Evolutionary conservation across 257 asterid genomes (phyloP).

Genomic region (Nicotiana sylvestris): DNA sequence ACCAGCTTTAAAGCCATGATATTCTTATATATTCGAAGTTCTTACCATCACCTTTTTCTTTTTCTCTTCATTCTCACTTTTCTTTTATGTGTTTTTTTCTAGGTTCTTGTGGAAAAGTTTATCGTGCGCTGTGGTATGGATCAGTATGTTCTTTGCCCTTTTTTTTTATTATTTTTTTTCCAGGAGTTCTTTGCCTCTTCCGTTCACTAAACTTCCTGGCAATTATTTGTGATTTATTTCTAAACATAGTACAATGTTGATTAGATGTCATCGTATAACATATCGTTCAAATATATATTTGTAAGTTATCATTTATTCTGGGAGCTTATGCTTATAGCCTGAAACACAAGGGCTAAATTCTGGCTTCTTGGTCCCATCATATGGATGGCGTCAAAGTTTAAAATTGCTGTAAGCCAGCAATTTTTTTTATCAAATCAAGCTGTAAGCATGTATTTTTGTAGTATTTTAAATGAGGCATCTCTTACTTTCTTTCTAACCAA

Average conservation of each 20-base stretch:
- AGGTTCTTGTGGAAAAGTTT: slow-evolving; percentile 95
- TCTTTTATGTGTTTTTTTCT: slow-evolving; percentile 16
- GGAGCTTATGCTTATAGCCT: neutral
- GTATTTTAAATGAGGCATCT: neutral
- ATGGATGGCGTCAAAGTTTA: neutral
- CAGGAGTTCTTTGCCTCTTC: neutral
- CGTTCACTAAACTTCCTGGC: neutral
- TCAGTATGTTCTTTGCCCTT: slow-evolving; percentile 69
- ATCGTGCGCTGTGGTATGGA: slow-evolving; percentile 92
- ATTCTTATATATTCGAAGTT: neutral
- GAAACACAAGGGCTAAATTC: neutral
- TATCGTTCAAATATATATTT: neutral
- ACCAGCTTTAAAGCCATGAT: neutral
- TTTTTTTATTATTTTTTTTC: slow-evolving; percentile 15
- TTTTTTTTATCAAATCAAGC: too few species aligned
- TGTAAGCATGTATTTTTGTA: neutral
- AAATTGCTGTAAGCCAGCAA: neutral
- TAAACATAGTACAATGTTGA: neutral
- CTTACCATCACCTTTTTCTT: neutral
- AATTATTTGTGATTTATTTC: neutral
- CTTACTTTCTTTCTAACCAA: neutral
- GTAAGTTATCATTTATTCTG: neutral
- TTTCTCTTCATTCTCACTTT: slow-evolving; percentile 19
- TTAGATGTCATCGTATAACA: neutral
- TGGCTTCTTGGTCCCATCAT: neutral